phyloP scores from a whole-genome alignment of 352 stramenopile species.

The Globisporangium polare region DNA sequence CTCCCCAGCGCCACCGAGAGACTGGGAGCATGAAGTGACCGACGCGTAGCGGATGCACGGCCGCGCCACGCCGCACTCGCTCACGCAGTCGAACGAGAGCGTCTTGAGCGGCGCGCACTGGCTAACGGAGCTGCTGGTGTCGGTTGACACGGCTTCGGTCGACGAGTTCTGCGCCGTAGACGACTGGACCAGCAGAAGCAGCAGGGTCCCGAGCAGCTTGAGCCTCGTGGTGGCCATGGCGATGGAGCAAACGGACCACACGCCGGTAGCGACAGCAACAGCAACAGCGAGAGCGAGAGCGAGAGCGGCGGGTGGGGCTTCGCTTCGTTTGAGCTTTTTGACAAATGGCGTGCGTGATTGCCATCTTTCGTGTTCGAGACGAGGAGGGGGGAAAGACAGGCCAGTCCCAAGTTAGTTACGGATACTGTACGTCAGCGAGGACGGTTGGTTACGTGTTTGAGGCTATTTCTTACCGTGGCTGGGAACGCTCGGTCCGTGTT shows the following conservation, averaged over 20 bases:
- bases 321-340: background rate
- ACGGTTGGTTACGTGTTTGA: background rate
- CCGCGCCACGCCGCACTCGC: background rate
- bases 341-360: background rate
- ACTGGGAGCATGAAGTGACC: background rate
- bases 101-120: conserved; percentile 12
- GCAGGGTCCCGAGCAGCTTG: background rate
- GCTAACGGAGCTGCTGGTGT: background rate
- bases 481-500: too few relatives aligned
- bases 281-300: background rate
- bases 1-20: conserved; percentile 1
- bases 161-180: background rate
- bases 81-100: conserved; percentile 14
- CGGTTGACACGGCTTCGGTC: background rate
- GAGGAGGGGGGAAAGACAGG: conserved; percentile 2
- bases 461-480: background rate
- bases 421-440: too few relatives aligned
- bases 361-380: background rate
- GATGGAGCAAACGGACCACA: background rate
- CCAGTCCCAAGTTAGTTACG: background rate
- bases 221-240: background rate
- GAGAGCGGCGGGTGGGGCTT: background rate
- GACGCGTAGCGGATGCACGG: conserved; percentile 16
- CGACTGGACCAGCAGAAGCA: background rate
- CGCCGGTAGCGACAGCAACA: too few relatives aligned